Conservation (phyloP, 176 grass and related monocot species). For the Musa schizocarpa region DNA sequence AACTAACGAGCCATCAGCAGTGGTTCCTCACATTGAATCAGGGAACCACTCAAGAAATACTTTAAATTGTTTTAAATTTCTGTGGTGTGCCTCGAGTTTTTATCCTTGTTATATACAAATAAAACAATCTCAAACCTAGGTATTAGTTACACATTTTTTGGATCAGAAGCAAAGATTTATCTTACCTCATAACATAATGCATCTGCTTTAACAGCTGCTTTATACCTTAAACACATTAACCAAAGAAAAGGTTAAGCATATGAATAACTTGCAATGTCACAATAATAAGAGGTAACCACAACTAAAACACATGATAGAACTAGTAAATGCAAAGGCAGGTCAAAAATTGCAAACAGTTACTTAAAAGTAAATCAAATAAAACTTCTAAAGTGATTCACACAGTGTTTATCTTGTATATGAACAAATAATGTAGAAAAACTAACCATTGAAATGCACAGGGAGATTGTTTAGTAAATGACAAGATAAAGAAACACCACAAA, state of each 20-base stretch:
- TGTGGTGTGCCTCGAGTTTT: neutral
- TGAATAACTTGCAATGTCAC: neutral
- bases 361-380: neutral
- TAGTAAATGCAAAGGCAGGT: neutral
- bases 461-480: neutral
- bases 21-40: neutral
- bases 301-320: slow-evolving; percentile 2
- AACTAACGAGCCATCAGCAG: too few relatives aligned
- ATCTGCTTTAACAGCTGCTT: slow-evolving; percentile 88
- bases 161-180: neutral
- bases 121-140: neutral
- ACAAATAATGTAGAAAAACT: neutral
- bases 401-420: neutral
- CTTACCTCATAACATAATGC: slow-evolving; percentile 93
- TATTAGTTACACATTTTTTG: neutral
- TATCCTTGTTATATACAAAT: neutral
- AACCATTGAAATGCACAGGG: neutral
- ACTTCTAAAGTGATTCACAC: neutral
- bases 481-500: neutral
- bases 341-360: neutral
- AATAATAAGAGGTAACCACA: neutral
- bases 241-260: slow-evolving; percentile 11
- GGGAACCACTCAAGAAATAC: neutral
- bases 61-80: neutral
- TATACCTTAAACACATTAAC: slow-evolving; percentile 56